phyloP scores from a whole-genome alignment of 179 eudicot genomes.

The Silene noctiflora region DNA sequence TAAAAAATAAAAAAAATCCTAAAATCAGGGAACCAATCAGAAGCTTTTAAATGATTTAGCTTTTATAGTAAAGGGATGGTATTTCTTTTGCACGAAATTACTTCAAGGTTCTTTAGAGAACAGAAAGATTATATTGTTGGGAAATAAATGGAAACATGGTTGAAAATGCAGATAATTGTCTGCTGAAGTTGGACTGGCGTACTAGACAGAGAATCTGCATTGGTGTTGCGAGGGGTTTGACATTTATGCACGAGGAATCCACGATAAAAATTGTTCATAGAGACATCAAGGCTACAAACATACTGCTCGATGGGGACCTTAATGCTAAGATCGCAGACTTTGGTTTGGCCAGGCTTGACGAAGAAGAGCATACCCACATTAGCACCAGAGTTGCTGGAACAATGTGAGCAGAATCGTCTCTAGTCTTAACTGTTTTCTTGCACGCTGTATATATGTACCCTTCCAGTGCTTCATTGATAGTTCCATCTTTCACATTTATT shows the following conservation, averaged over 20 bases:
- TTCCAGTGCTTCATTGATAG: too few species aligned
- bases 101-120: too few species aligned
- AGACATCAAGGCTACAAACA: slow-evolving; percentile 49
- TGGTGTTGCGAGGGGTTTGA: slow-evolving; percentile 47
- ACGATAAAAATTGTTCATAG: slow-evolving; percentile 46
- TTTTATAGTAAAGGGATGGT: too few species aligned
- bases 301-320: slow-evolving; percentile 38
- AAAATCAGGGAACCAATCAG: too few species aligned
- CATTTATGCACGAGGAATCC: slow-evolving; percentile 51
- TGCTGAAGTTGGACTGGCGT: slow-evolving; percentile 39
- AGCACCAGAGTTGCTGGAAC: slow-evolving; percentile 59
- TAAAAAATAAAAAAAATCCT: too few species aligned
- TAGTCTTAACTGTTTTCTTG: neutral
- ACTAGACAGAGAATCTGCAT: slow-evolving; percentile 46
- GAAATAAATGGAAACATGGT: neutral
- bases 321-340: slow-evolving; percentile 51
- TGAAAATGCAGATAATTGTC: slow-evolving; percentile 27
- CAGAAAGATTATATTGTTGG: neutral
- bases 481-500: neutral
- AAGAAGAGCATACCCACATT: slow-evolving; percentile 42
- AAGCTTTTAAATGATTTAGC: too few species aligned
- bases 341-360: slow-evolving; percentile 51
- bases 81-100: too few species aligned
- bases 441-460: neutral
- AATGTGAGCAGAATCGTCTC: slow-evolving; percentile 33